Evolutionary conservation across 176 grass and related monocot species (phyloP).

Genomic region (Ensete glaucum): DNA sequence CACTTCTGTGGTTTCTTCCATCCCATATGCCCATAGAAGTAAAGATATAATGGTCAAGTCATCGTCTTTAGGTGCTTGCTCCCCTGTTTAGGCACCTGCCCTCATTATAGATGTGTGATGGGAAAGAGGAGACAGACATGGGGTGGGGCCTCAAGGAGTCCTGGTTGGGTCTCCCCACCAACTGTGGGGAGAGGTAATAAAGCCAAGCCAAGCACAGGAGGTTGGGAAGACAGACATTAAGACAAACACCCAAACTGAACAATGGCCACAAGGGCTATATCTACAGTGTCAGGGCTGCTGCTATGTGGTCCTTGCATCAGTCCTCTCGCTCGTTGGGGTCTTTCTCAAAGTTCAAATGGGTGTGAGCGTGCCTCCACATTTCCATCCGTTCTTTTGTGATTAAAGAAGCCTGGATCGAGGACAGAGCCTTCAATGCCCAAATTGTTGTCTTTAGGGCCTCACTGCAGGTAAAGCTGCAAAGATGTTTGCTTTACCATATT

Average conservation of each 20-base stretch:
- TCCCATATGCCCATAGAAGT: neutral
- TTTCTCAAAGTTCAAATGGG: neutral
- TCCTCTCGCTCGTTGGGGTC: neutral
- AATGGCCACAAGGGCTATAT: neutral
- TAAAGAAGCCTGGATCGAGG: conserved; percentile 13
- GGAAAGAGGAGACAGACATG: conserved; percentile 6
- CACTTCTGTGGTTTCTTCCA: neutral
- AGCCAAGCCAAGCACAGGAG: neutral
- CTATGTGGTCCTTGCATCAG: neutral
- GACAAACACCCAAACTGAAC: neutral
- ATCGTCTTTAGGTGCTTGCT: neutral
- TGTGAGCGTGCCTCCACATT: conserved; percentile 10
- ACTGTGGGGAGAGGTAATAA: neutral
- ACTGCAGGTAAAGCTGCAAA: too few relatives aligned
- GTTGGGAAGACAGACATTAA: neutral
- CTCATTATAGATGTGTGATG: neutral
- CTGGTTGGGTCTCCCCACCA: neutral
- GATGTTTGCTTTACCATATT: too few relatives aligned
- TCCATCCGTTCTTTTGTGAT: conserved; percentile 5
- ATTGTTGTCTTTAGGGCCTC: too few relatives aligned
- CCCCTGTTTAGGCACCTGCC: neutral
- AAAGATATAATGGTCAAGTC: neutral
- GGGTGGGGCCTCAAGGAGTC: neutral
- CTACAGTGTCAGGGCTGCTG: conserved; percentile 1
- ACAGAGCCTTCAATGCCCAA: neutral